Base-by-base conservation (phyloP, 2,329 filamentous ascomycete genomes). In the Penicillium frequentans region DNA sequence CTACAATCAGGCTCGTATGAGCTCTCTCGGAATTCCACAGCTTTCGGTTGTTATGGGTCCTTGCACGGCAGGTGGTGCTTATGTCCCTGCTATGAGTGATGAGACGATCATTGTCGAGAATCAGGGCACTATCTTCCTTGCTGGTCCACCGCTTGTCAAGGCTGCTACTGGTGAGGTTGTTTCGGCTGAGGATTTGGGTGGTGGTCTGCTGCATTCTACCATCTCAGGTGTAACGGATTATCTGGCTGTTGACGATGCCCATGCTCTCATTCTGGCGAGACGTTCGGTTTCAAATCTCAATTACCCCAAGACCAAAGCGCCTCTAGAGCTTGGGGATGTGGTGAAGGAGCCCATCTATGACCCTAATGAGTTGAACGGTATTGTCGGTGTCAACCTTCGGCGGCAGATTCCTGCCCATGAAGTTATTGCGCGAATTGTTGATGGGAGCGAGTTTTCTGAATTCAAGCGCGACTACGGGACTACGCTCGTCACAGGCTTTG, bases 1-100 rank as follows among this genome's bases (percentile, higher is more conserved):
- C 81, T 99, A 90, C 82, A 97, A 99, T 78, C 93, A 99, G 76
- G 93, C 95, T 3, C 84, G 91, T 68, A 96, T 98, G 92, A 95
- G 90, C 65, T 84, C 89, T 2, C 79, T 88, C 64, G 91, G 92
- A 5, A 96, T 98, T 60, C 93, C 93, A 1, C 93, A 98, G 71
- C 90, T 99, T 65, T 88, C 91, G 10, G 91, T 97, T 2, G 93
- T 99, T 47, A 97, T 99, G 93, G 93, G 93, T 0, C 90, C 93
- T 44, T 99, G 95, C 77, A 99, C 95, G 1, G 93, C 93, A 1
- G 93, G 93, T 50, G 93, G 93, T 48, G 93, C 93, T 24, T 98
- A 99, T 73, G 93, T 98, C 11, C 93, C 93, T 11, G 91, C 91
- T 68, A 98, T 99, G 93, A 93, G 90, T 59, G 95, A 98, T 73